Conservation (phyloP, 768 basidiomycete species). For the Suillus weaverae region DNA sequence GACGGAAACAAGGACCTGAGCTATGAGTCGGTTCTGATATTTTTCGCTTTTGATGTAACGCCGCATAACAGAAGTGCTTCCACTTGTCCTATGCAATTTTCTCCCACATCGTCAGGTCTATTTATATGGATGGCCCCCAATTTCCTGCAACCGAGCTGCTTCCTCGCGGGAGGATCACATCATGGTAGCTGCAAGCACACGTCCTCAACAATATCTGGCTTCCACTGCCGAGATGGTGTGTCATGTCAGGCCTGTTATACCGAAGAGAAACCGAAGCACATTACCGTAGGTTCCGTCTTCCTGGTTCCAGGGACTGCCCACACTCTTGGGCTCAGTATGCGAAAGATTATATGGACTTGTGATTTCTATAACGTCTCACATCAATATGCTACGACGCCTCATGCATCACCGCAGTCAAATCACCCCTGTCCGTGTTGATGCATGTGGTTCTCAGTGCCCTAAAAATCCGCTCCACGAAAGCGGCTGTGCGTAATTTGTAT, state of each 20-base stretch:
- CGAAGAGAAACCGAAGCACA: neutral
- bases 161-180: neutral
- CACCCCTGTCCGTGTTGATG: too few species aligned
- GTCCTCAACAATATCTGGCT: neutral
- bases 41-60: neutral
- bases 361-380: neutral
- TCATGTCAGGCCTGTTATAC: too few species aligned
- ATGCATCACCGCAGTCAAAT: neutral
- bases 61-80: neutral
- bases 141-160: neutral
- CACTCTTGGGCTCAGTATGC: neutral
- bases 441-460: too few species aligned
- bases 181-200: neutral
- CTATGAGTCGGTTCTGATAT: neutral
- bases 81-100: neutral
- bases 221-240: neutral
- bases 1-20: too few species aligned
- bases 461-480: neutral
- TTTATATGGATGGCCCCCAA: neutral
- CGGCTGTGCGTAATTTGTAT: neutral
- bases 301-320: neutral
- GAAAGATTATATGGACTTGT: neutral
- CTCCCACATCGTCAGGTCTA: neutral
- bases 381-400: neutral
- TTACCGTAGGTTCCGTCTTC: neutral